These are phyloP conservation scores for Thermochaetoides thermophila DNA, from an alignment of 495 filamentous ascomycete species.

Conservation along the genomic window DNA sequence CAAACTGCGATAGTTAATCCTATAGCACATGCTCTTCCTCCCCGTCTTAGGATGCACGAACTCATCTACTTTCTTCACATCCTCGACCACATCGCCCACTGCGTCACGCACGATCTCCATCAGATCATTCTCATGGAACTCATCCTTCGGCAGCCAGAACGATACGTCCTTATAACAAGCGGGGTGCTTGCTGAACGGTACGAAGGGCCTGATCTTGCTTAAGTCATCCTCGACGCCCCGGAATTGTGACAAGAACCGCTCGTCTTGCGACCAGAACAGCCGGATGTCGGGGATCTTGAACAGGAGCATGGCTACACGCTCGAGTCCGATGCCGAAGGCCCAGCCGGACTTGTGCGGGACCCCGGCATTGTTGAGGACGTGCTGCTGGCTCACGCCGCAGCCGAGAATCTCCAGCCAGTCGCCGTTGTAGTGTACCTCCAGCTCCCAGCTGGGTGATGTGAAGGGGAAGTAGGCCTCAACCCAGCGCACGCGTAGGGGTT, in stretches of 20 bases:
- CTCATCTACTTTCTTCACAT: conserved; percentile 64
- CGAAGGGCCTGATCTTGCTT: conserved; percentile 46
- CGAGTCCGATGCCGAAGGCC: conserved; percentile 90
- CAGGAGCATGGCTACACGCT: conserved; percentile 90
- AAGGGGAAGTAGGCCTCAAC: conserved; percentile 96
- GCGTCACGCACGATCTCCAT: conserved; percentile 83
- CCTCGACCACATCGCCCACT: conserved; percentile 71
- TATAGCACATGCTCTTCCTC: conserved; percentile 73
- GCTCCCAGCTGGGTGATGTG: conserved; percentile 85
- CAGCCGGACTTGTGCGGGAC: conserved; percentile 68
- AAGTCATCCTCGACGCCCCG: conserved; percentile 34
- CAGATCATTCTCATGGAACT: conserved; percentile 87
- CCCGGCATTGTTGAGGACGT: conserved; percentile 59
- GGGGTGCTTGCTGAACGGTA: conserved; percentile 80
- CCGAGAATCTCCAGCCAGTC: conserved; percentile 93
- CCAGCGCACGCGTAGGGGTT: conserved; percentile 79
- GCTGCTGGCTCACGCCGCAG: conserved; percentile 79
- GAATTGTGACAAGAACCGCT: conserved; percentile 75
- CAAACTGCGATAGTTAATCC: conserved; percentile 81
- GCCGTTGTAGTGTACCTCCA: conserved; percentile 89
- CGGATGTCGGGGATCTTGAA: conserved; percentile 93
- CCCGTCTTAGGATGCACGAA: conserved; percentile 82
- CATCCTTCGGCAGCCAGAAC: conserved; percentile 58
- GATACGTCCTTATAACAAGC: conserved; percentile 80
- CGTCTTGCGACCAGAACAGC: conserved; percentile 87